Conservation (phyloP, 225 moss, liverwort and hornwort genomes). For the Physcomitrium patens region DNA sequence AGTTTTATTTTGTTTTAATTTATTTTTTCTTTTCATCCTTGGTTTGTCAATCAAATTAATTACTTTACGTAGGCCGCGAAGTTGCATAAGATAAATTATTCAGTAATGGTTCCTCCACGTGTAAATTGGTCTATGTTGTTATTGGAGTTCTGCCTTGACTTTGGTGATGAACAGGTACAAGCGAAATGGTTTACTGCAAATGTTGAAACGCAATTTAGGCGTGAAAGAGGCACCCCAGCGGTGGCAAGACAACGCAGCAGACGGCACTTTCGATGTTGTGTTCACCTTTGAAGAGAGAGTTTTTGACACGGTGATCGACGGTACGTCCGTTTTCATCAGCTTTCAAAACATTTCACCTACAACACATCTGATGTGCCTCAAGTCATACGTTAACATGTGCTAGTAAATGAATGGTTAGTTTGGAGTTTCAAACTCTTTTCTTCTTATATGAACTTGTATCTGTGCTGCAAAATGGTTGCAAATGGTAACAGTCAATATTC, state of each 20-base stretch:
- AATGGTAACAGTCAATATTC: background rate
- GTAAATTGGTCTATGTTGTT: background rate
- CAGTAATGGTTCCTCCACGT: background rate
- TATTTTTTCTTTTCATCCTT: background rate
- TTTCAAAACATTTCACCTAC: background rate
- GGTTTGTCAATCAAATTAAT: background rate
- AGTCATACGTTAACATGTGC: too few relatives aligned
- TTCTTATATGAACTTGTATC: conserved; percentile 8
- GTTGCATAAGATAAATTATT: background rate
- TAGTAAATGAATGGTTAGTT: background rate
- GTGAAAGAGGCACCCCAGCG: conserved; percentile 96
- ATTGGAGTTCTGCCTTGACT: conserved; percentile 35
- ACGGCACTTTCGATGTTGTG: conserved; percentile 95
- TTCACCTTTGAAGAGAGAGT: conserved; percentile 98
- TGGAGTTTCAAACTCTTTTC: background rate
- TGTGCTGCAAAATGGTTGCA: conserved; percentile 2
- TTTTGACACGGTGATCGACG: conserved; percentile 96
- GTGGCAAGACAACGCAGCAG: conserved; percentile 97
- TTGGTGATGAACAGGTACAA: conserved; percentile 59
- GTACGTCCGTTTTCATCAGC: conserved; percentile 38
- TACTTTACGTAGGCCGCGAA: background rate
- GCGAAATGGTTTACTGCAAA: conserved; percentile 93
- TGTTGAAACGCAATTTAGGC: conserved; percentile 88
- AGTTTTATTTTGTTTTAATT: background rate
- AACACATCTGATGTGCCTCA: too few relatives aligned